These are phyloP conservation scores for Phytophthora multivora DNA, from an alignment of 352 stramenopile genomes.

Conservation along the genomic window DNA sequence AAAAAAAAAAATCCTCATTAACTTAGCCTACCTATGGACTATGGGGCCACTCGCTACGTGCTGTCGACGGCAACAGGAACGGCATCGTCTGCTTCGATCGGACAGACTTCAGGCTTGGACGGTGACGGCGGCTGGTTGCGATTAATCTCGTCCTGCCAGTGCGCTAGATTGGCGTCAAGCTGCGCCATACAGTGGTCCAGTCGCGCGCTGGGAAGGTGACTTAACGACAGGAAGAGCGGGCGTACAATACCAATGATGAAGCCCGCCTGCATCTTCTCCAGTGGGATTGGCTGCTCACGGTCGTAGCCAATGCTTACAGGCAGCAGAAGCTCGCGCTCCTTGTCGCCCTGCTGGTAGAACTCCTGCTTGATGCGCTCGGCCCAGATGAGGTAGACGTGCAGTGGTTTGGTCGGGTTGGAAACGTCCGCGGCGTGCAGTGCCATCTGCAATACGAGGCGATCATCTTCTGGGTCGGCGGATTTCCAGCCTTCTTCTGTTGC, in stretches of 20 bases:
- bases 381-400: conserved; percentile 84
- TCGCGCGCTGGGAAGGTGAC: conserved; percentile 51
- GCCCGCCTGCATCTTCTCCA: conserved; percentile 91
- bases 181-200: conserved; percentile 69
- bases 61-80: conserved; percentile 6
- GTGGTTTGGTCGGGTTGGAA: conserved; percentile 91
- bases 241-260: conserved; percentile 95
- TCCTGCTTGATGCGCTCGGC: conserved; percentile 90
- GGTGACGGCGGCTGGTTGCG: conserved; percentile 31
- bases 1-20: neutral
- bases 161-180: conserved; percentile 64
- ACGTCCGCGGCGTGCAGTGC: conserved; percentile 92
- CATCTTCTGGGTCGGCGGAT: conserved; percentile 61
- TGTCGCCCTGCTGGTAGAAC: conserved; percentile 96
- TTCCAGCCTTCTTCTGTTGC: conserved; percentile 57
- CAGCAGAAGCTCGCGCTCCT: conserved; percentile 88
- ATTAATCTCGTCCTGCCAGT: conserved; percentile 77
- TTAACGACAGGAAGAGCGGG: conserved; percentile 72
- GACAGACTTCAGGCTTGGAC: conserved; percentile 6
- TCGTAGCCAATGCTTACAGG: conserved; percentile 91
- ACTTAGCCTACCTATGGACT: conserved; percentile 20
- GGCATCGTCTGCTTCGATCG: conserved; percentile 16
- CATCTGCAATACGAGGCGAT: conserved; percentile 78
- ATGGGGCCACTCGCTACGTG: conserved; percentile 15
- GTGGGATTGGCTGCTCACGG: conserved; percentile 80